Evolutionary conservation across 1,284 basidiomycete genomes (phyloP).

Genomic region (Cutaneotrichosporon arboriforme): DNA sequence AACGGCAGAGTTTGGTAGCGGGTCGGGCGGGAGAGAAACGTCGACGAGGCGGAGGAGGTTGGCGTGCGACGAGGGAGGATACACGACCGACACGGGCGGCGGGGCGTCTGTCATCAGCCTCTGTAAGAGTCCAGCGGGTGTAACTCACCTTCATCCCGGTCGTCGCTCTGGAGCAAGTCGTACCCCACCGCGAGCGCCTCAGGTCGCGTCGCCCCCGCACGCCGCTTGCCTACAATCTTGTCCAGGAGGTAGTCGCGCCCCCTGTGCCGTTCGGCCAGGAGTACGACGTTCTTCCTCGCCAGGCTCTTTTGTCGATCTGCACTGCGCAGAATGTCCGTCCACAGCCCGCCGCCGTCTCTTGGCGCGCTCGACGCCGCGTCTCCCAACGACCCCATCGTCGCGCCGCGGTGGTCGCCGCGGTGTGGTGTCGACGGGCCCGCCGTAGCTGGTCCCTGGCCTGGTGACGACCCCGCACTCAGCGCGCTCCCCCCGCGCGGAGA

Average conservation of each 20-base stretch:
- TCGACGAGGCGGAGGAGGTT: slow-evolving; percentile 73
- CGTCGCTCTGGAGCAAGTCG: slow-evolving; percentile 80
- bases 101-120: slow-evolving; percentile 60
- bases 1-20: slow-evolving; percentile 63
- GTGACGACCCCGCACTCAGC: no score
- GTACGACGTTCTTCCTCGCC: slow-evolving; percentile 73
- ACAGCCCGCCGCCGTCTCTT: slow-evolving; percentile 55
- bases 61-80: slow-evolving; percentile 70
- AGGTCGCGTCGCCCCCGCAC: slow-evolving; percentile 1
- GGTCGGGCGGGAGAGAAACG: slow-evolving; percentile 66
- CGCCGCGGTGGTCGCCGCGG: background rate
- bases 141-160: slow-evolving; percentile 75
- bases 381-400: background rate
- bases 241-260: slow-evolving; percentile 20
- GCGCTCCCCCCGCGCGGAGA: no score
- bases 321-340: slow-evolving; percentile 84
- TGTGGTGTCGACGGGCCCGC: background rate
- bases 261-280: slow-evolving; percentile 60
- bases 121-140: background rate
- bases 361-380: no score
- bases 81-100: slow-evolving; percentile 80
- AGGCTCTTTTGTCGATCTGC: slow-evolving; percentile 66
- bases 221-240: slow-evolving; percentile 12
- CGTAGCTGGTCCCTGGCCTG: background rate
- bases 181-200: slow-evolving; percentile 77